Percentiles rank a stretch among this genome's conserved stretches.
These are phyloP conservation scores for Castanopsis chinensis DNA, from an alignment of 306 rosid species.

Conservation along the genomic window DNA sequence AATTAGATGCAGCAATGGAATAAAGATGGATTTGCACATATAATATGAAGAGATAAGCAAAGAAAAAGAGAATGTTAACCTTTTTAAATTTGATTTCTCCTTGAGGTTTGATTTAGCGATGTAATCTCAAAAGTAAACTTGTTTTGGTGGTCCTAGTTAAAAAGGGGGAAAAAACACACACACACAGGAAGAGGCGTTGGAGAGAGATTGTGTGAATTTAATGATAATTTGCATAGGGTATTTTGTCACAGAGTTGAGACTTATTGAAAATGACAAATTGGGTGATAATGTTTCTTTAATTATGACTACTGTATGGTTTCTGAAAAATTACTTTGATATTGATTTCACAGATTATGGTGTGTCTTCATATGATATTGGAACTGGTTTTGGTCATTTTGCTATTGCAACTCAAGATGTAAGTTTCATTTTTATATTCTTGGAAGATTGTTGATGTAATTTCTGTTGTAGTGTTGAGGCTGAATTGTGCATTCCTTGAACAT, in stretches of 20 bases:
- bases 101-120: too few species aligned
- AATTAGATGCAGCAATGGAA: too few species aligned
- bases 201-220: too few species aligned
- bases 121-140: too few species aligned
- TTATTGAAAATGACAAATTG: not conserved
- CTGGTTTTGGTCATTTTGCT: constrained; percentile 95
- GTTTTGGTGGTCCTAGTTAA: too few species aligned
- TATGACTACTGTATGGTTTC: not conserved
- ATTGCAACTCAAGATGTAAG: constrained; percentile 85
- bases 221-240: not conserved
- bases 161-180: too few species aligned
- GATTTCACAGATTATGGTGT: constrained; percentile 74
- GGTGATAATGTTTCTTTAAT: not conserved
- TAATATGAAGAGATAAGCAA: too few species aligned
- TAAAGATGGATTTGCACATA: too few species aligned
- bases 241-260: not conserved
- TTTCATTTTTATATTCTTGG: constrained; percentile 8
- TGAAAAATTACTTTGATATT: not conserved
- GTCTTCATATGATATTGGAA: constrained; percentile 77
- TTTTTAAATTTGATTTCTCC: too few species aligned
- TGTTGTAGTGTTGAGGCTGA: constrained; percentile 15
- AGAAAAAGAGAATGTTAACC: too few species aligned
- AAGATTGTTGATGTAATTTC: constrained; percentile 9
- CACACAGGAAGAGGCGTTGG: too few species aligned
- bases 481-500: constrained; percentile 16